Evolutionary conservation across 1,284 basidiomycete species (phyloP).

Genomic region (Rhizopogon hawkerae): DNA sequence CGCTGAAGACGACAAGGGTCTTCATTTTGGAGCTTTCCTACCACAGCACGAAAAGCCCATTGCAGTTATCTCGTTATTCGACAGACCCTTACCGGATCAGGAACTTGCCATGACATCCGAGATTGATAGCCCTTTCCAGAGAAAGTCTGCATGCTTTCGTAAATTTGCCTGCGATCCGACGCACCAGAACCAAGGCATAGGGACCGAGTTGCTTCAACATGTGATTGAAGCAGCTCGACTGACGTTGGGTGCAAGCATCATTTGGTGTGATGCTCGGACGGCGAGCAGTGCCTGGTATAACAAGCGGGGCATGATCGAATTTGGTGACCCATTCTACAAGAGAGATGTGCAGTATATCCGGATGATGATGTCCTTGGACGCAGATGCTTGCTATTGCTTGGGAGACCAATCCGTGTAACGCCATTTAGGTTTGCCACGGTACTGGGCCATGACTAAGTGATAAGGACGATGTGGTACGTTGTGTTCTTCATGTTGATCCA

Average conservation of each 20-base stretch:
- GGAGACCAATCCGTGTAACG: not conserved
- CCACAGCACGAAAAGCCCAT: slow-evolving; percentile 26
- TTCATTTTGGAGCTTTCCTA: slow-evolving; percentile 50
- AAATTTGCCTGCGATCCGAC: slow-evolving; percentile 49
- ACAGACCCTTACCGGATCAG: slow-evolving; percentile 34
- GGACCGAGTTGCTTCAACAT: slow-evolving; percentile 38
- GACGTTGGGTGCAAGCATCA: slow-evolving; percentile 30
- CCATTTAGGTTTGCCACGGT: not conserved
- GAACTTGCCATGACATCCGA: slow-evolving; percentile 5
- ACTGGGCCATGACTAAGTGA: not conserved
- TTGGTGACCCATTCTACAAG: slow-evolving; percentile 47
- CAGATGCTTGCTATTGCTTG: not conserved
- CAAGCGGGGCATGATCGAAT: slow-evolving; percentile 39
- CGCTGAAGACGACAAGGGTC: slow-evolving; percentile 41
- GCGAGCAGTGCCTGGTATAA: slow-evolving; percentile 43
- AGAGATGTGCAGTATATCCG: slow-evolving; percentile 44
- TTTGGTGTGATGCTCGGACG: slow-evolving; percentile 53
- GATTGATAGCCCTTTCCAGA: slow-evolving; percentile 3
- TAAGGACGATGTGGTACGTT: not conserved
- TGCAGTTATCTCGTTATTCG: slow-evolving; percentile 50
- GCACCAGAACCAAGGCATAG: slow-evolving; percentile 44
- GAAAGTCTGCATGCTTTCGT: slow-evolving; percentile 40
- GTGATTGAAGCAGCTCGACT: slow-evolving; percentile 31
- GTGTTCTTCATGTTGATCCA: not conserved
- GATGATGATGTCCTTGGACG: slow-evolving; percentile 32